Evolutionary conservation across 306 rosid genomes (phyloP).

Genomic region (Fagus sylvatica): DNA sequence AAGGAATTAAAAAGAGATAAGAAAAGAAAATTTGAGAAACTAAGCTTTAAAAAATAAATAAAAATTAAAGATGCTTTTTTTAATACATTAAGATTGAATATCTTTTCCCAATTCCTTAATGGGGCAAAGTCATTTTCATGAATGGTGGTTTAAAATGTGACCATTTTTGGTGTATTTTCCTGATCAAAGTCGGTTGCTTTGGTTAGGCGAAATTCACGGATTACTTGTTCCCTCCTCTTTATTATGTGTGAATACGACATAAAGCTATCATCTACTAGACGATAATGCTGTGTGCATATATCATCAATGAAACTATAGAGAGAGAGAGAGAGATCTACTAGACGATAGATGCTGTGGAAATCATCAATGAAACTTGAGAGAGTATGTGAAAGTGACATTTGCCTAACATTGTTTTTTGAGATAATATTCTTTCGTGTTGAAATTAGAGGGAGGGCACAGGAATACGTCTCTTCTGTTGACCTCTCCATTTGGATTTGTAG

Average conservation of each 20-base stretch:
- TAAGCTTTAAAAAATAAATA: not conserved
- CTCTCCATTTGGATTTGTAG: constrained; percentile 36
- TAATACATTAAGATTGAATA: not conserved
- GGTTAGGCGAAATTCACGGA: constrained; percentile 57
- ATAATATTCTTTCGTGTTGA: constrained; percentile 34
- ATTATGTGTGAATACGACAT: constrained; percentile 46
- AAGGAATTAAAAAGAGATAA: constrained; percentile 9
- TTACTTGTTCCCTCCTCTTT: constrained; percentile 39
- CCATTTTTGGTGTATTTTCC: constrained; percentile 18
- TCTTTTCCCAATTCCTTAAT: constrained; percentile 22
- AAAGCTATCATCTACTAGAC: constrained; percentile 32
- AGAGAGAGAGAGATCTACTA: not conserved
- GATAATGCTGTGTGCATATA: not conserved
- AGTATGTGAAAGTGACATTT: constrained; percentile 45
- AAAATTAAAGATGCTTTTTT: not conserved
- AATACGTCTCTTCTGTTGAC: constrained; percentile 52
- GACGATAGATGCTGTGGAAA: too few relatives aligned
- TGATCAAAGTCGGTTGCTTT: constrained; percentile 27
- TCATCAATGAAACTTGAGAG: too few relatives aligned
- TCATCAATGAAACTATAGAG: constrained; percentile 6
- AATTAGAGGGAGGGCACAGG: constrained; percentile 27
- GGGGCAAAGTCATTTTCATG: constrained; percentile 37
- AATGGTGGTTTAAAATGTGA: constrained; percentile 21
- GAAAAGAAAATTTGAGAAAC: constrained; percentile 9
- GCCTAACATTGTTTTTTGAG: constrained; percentile 41